Conservation (phyloP, 2,329 filamentous ascomycete species). For the Blastomyces emzantsi region DNA sequence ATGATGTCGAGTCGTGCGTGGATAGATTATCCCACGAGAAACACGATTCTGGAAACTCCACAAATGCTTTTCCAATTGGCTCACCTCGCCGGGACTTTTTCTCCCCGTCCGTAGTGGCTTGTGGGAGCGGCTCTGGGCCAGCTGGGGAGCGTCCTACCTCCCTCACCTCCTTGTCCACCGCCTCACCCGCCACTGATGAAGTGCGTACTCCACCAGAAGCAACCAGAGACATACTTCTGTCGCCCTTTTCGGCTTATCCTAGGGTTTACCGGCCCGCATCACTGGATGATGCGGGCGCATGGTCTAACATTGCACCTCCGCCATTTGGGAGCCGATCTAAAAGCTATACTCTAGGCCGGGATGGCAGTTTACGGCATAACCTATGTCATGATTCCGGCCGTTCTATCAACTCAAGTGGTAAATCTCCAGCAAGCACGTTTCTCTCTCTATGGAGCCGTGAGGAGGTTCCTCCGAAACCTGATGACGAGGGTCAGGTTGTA, state of each 20-base stretch:
- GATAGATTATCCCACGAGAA: neutral
- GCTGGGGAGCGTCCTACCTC: constrained; percentile 32
- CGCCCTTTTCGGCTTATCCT: constrained; percentile 32
- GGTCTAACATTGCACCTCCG: constrained; percentile 26
- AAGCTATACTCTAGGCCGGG: constrained; percentile 28
- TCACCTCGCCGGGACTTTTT: neutral
- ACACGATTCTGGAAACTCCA: constrained; percentile 3
- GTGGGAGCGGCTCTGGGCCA: constrained; percentile 21
- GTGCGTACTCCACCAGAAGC: constrained; percentile 34
- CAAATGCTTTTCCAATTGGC: constrained; percentile 3
- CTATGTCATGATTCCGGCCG: constrained; percentile 36
- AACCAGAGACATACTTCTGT: constrained; percentile 28
- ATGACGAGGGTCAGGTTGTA: constrained; percentile 59
- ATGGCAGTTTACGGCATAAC: constrained; percentile 28
- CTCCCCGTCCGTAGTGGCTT: constrained; percentile 11
- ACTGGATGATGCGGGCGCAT: constrained; percentile 34
- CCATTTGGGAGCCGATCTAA: constrained; percentile 28
- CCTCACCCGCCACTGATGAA: constrained; percentile 34
- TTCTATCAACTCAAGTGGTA: constrained; percentile 43
- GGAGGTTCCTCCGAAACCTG: constrained; percentile 43
- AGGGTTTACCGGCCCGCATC: constrained; percentile 31
- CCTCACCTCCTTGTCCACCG: constrained; percentile 38
- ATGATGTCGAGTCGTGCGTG: neutral
- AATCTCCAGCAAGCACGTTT: constrained; percentile 51
- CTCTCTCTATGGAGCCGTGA: constrained; percentile 45